Conservation (phyloP, 129 eudicot genomes). For the Mikania micrantha region DNA sequence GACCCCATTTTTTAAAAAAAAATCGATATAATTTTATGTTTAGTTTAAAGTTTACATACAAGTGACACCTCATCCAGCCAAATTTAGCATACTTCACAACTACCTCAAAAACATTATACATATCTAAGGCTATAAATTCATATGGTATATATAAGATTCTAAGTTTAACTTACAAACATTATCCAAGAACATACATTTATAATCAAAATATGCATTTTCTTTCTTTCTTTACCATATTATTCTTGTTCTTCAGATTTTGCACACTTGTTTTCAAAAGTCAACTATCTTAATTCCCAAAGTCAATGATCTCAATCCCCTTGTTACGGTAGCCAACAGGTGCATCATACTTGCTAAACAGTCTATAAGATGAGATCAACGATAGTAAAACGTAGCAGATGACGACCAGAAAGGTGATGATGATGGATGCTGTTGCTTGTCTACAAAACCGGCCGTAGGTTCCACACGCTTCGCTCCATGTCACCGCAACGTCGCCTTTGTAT, state of each 20-base stretch:
- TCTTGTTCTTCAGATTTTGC: background rate
- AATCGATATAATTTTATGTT: too few species aligned
- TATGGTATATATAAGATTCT: conserved; percentile 11
- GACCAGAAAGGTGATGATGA: conserved; percentile 56
- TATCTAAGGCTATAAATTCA: background rate
- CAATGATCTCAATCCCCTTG: conserved; percentile 52
- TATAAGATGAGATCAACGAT: conserved; percentile 71
- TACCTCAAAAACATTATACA: too few species aligned
- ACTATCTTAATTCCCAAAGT: conserved; percentile 29
- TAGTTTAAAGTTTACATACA: too few species aligned
- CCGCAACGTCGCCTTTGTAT: conserved; percentile 69
- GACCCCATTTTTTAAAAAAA: too few species aligned
- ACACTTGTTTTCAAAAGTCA: conserved; percentile 3
- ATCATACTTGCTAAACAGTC: conserved; percentile 84
- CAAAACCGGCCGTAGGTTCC: conserved; percentile 68
- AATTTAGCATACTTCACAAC: too few species aligned
- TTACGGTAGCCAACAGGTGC: conserved; percentile 46
- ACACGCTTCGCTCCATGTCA: conserved; percentile 74
- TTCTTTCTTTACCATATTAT: background rate
- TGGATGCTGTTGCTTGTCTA: conserved; percentile 56
- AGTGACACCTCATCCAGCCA: too few species aligned
- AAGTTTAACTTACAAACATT: conserved; percentile 7
- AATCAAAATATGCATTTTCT: background rate
- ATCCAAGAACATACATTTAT: conserved; percentile 4
- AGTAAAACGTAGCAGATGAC: conserved; percentile 61